These are phyloP conservation scores for Lactuca sativa DNA, from an alignment of 129 eudicot species.

Conservation along the genomic window DNA sequence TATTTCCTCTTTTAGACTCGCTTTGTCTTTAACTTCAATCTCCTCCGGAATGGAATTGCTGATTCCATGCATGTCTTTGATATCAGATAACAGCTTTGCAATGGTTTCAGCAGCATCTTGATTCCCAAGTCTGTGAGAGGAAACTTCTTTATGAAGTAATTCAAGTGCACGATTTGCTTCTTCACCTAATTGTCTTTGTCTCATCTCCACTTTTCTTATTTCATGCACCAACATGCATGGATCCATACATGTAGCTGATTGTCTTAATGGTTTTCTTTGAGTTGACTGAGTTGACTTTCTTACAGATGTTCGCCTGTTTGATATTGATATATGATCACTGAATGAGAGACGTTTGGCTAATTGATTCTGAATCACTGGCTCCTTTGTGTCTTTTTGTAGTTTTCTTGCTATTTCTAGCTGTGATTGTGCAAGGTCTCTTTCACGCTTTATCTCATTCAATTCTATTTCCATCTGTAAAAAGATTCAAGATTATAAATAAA, in stretches of 20 bases:
- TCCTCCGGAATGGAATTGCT: slow-evolving; percentile 42
- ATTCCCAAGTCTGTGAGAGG: slow-evolving; percentile 64
- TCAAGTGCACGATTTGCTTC: slow-evolving; percentile 91
- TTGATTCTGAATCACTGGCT: slow-evolving; percentile 27
- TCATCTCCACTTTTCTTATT: slow-evolving; percentile 83
- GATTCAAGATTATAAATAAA: slow-evolving; percentile 15
- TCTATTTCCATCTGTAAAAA: slow-evolving; percentile 84
- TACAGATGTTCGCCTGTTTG: slow-evolving; percentile 34
- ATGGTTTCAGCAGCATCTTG: slow-evolving; percentile 68
- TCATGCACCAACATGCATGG: slow-evolving; percentile 74
- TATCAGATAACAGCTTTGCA: slow-evolving; percentile 70
- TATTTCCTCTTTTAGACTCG: slow-evolving; percentile 79
- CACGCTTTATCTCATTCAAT: slow-evolving; percentile 81
- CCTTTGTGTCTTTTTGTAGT: slow-evolving; percentile 55
- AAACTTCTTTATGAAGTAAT: slow-evolving; percentile 78
- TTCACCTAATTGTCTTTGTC: slow-evolving; percentile 87
- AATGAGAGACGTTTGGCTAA: slow-evolving; percentile 70
- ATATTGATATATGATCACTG: slow-evolving; percentile 36
- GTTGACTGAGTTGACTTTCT: slow-evolving; percentile 28
- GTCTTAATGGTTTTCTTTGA: slow-evolving; percentile 47
- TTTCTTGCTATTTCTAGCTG: slow-evolving; percentile 78
- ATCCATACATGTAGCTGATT: slow-evolving; percentile 52
- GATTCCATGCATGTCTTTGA: slow-evolving; percentile 60
- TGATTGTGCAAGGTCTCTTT: slow-evolving; percentile 79
- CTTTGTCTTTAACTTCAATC: slow-evolving; percentile 45